Evolutionary conservation across 192 early-diverging fungal genomes (phyloP).

Genomic region (Umbelopsis isabellina): DNA sequence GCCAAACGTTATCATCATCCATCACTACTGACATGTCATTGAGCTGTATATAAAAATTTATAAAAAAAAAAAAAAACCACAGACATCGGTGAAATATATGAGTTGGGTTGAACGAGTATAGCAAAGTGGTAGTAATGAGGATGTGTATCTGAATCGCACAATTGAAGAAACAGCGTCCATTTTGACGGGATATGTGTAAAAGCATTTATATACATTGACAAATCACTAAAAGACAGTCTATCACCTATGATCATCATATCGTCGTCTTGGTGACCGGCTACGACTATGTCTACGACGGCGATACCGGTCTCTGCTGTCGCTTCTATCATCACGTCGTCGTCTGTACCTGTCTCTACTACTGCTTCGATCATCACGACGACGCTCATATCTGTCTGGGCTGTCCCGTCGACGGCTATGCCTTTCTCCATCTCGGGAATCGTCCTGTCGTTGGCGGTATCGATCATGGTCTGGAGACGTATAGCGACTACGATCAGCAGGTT

Average conservation of each 20-base stretch:
- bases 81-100: too few relatives aligned
- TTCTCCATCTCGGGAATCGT: neutral
- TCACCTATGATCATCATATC: neutral
- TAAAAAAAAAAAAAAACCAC: neutral
- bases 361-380: neutral
- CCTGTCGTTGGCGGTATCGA: neutral
- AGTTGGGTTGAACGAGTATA: too few relatives aligned
- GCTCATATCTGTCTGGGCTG: neutral
- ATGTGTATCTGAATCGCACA: neutral
- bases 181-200: neutral
- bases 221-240: neutral
- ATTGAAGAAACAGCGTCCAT: neutral
- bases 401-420: neutral
- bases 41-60: constrained; percentile 10
- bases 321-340: neutral
- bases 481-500: neutral
- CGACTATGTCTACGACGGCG: neutral
- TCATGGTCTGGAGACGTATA: neutral
- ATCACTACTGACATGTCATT: constrained; percentile 3
- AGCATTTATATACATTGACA: neutral
- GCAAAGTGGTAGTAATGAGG: too few relatives aligned
- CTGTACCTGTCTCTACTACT: neutral
- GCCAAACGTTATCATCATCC: neutral
- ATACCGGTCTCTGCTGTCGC: neutral
- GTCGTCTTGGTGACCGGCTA: constrained; percentile 1